A percentile compares a stretch with the other conserved stretches of the same genome.
These are phyloP conservation scores for Verticillium klebahnii DNA, from an alignment of 2,329 filamentous ascomycete species.

Conservation along the genomic window DNA sequence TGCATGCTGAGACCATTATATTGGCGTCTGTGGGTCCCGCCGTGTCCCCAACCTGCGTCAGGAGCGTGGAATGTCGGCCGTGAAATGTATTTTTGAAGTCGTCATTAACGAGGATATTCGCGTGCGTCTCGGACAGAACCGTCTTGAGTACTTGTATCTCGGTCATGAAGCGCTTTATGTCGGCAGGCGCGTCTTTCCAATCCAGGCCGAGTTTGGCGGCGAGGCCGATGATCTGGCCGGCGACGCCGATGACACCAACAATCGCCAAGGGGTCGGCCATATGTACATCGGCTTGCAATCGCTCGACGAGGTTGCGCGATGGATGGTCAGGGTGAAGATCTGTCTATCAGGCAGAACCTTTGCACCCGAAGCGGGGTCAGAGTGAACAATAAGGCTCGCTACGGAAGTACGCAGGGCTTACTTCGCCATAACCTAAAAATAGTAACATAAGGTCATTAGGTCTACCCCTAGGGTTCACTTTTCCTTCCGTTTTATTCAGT, in stretches of 20 bases:
- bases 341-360: background rate
- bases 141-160: constrained; percentile 9
- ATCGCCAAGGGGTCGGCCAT: constrained; percentile 8
- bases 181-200: constrained; percentile 12
- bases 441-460: no score
- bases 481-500: no score
- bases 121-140: constrained; percentile 7
- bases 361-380: background rate
- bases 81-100: constrained; percentile 17
- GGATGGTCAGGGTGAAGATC: background rate
- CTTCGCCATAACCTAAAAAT: no score
- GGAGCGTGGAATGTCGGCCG: constrained; percentile 12
- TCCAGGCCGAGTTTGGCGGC: constrained; percentile 3
- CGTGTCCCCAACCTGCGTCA: constrained; percentile 4
- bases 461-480: no score
- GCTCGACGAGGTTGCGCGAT: background rate
- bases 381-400: no score
- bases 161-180: constrained; percentile 4
- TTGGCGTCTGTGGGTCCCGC: background rate
- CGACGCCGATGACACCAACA: constrained; percentile 9
- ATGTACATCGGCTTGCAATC: background rate
- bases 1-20: background rate
- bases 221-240: constrained; percentile 2
- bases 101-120: constrained; percentile 10
- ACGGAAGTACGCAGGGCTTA: background rate